Conservation (phyloP, 371 early-diverging fungal genomes). For the Chytridiales sp. region DNA sequence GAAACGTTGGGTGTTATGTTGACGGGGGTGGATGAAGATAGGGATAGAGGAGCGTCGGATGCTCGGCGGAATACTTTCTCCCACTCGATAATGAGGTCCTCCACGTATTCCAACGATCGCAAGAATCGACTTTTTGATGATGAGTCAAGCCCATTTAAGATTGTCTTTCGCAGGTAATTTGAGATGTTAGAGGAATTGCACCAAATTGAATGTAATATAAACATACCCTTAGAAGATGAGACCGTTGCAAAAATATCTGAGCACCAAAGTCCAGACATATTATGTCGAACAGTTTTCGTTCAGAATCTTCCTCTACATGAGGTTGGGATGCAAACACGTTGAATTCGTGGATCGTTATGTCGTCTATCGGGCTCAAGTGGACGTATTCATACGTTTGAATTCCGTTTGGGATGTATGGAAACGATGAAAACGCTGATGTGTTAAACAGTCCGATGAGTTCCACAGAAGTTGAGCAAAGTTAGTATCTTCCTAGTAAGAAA, state of each 20-base stretch:
- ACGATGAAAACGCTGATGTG: not conserved
- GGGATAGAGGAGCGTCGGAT: conserved; percentile 2
- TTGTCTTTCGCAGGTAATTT: not conserved
- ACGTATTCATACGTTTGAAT: conserved; percentile 22
- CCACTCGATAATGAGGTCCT: conserved; percentile 10
- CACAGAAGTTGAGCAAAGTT: not conserved
- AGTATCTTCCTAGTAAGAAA: not conserved
- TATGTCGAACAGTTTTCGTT: conserved; percentile 30
- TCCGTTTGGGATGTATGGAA: conserved; percentile 23
- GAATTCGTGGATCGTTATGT: conserved; percentile 23
- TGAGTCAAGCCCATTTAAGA: conserved; percentile 14
- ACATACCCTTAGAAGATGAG: conserved; percentile 13
- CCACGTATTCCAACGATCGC: conserved; percentile 16
- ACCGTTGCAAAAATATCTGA: conserved; percentile 20
- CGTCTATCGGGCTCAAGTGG: conserved; percentile 32
- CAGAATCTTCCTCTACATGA: conserved; percentile 7
- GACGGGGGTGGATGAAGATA: conserved; percentile 18
- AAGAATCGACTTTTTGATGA: not conserved
- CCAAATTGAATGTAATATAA: conserved; percentile 25
- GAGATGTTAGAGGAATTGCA: too few species aligned
- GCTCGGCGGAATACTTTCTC: conserved; percentile 9
- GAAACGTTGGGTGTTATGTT: conserved; percentile 30
- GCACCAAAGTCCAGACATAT: conserved; percentile 13
- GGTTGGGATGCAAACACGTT: conserved; percentile 8
- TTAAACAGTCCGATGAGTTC: not conserved